Percentiles rank a stretch among this genome's conserved stretches.
These are phyloP conservation scores for Neolentinus lepideus DNA, from an alignment of 1,284 basidiomycete species.

Conservation along the genomic window DNA sequence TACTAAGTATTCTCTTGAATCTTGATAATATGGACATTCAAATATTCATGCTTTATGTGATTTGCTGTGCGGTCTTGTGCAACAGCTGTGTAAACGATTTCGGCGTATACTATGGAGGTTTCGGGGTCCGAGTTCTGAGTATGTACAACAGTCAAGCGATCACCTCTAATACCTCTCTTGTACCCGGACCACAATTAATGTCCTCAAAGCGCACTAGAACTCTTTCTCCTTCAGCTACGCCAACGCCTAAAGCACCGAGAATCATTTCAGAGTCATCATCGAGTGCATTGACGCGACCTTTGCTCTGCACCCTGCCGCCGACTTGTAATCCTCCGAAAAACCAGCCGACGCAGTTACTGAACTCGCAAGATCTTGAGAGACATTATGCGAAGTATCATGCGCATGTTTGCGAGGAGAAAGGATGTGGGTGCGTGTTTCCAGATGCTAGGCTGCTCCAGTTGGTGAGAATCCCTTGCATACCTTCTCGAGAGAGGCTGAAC, in stretches of 20 bases:
- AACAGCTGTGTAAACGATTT: too few species aligned
- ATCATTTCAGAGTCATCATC: neutral
- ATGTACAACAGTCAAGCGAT: too few species aligned
- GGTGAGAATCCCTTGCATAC: conserved; percentile 38
- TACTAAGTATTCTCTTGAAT: too few species aligned
- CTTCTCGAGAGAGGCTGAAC: neutral
- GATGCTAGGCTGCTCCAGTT: conserved; percentile 70
- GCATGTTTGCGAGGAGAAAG: conserved; percentile 64
- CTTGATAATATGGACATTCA: too few species aligned
- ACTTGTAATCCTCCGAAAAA: conserved; percentile 63
- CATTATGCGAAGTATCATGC: conserved; percentile 83
- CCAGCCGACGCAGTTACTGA: conserved; percentile 49
- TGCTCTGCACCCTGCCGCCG: conserved; percentile 74
- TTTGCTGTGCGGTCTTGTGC: too few species aligned
- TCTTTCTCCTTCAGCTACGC: neutral
- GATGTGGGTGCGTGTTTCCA: conserved; percentile 82
- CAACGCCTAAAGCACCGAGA: neutral
- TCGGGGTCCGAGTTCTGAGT: too few species aligned
- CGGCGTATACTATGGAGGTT: too few species aligned
- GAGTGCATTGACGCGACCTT: neutral
- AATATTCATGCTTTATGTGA: too few species aligned
- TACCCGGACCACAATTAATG: too few species aligned
- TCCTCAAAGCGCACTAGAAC: neutral
- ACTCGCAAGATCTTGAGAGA: conserved; percentile 61
- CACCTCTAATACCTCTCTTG: too few species aligned